Base-by-base conservation (phyloP, 495 filamentous ascomycete genomes). In the Podospora australis region DNA sequence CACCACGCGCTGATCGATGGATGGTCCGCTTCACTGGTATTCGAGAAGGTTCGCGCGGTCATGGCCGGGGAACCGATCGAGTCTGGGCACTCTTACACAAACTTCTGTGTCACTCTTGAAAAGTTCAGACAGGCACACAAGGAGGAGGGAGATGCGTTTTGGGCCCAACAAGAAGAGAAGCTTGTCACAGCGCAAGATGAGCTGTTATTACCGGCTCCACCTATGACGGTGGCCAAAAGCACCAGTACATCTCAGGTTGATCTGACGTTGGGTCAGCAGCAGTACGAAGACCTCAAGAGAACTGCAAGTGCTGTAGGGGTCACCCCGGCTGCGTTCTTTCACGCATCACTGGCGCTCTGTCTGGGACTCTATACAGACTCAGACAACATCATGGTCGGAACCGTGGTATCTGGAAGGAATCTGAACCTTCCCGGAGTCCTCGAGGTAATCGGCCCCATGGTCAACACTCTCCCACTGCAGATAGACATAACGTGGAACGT, bases 1-100 rank as follows among this genome's bases (percentile, higher is more conserved):
- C 2, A 76, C 67, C 54, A 74, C 68, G 48, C 64, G 66, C 20
- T 76, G 69, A 36, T 71, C 57, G 24, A 74, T 39, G 28, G 50
- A 11, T 22, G 16, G 2, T 53, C 50, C 4, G 29, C 2, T 10
- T 11, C 16, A 13, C 16, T 53, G 7, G n/a, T 53, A n/a, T 22
- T 28, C 13, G 21, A 19, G 1, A 47, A 48, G 24, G 21, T 30
- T 6, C 26, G 26, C 6, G 13, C 6, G 13, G 26, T 13, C 13
- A 13, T 13, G 13, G 26, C 26, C 13, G 26, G 26, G 13, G 26
- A 30, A 13, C 26, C 26, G 6, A 30, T 30, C 26, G 26, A 6
- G 26, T 6, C 26, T 13, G 26, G 26, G 6, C 26, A 6, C 26
- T 30, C 26, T 6, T 30, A 6, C 26, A 13, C n/a, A 20, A 21